Evolutionary conservation across 2,329 filamentous ascomycete genomes (phyloP).

Genomic region (Colletotrichum sp.): DNA sequence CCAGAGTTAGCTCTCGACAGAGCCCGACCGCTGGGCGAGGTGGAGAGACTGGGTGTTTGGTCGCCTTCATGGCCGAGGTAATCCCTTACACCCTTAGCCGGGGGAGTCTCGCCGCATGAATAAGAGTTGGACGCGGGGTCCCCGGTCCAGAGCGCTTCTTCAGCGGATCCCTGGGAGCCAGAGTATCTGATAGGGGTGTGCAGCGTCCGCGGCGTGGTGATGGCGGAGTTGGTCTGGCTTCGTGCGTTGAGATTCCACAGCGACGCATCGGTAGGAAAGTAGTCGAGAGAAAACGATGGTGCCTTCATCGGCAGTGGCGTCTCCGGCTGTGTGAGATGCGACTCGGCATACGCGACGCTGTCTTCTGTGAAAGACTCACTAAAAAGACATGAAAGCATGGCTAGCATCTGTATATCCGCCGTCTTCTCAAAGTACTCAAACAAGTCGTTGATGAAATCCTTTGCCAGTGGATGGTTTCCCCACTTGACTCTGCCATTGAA

Average conservation of each 20-base stretch:
- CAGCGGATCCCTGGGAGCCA: conserved; percentile 59
- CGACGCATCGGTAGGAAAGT: conserved; percentile 64
- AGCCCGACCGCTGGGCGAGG: conserved; percentile 61
- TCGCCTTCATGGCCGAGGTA: conserved; percentile 47
- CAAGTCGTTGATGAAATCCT: conserved; percentile 64
- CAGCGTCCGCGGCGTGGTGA: conserved; percentile 62
- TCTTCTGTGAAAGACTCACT: conserved; percentile 63
- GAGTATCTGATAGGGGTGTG: conserved; percentile 61
- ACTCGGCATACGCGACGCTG: conserved; percentile 62
- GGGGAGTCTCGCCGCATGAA: conserved; percentile 67
- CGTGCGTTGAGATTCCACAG: conserved; percentile 57
- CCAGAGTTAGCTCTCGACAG: conserved; percentile 61
- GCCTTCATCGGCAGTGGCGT: conserved; percentile 70
- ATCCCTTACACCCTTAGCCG: conserved; percentile 52
- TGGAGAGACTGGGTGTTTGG: conserved; percentile 59
- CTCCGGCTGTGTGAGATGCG: conserved; percentile 61
- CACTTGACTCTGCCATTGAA: conserved; percentile 70
- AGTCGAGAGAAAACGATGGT: conserved; percentile 70
- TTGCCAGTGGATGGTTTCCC: conserved; percentile 69
- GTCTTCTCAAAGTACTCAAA: conserved; percentile 67
- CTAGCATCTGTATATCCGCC: conserved; percentile 73
- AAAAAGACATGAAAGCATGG: conserved; percentile 75
- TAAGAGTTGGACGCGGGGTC: conserved; percentile 63
- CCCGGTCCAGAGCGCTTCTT: conserved; percentile 56
- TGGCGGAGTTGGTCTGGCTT: conserved; percentile 58